These are phyloP conservation scores for Botrytis hyacinthi DNA, from an alignment of 2,329 filamentous ascomycete genomes.

Conservation along the genomic window DNA sequence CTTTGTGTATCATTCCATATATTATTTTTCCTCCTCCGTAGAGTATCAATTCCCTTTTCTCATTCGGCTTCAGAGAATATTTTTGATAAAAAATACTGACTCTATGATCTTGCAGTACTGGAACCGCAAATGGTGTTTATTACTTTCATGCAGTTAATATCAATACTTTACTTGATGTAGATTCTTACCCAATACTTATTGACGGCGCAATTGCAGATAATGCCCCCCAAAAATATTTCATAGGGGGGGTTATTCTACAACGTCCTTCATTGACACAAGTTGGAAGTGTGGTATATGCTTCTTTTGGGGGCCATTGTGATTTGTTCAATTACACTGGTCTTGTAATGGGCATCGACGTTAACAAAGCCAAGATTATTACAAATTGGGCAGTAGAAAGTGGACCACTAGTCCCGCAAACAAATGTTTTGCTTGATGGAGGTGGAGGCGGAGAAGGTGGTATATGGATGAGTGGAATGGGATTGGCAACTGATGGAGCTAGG, in stretches of 20 bases:
- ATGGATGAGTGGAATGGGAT: slow-evolving; percentile 41
- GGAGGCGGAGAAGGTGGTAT: slow-evolving; percentile 41
- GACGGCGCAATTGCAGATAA: slow-evolving; percentile 24
- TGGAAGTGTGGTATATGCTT: slow-evolving; percentile 21
- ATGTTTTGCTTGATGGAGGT: slow-evolving; percentile 35
- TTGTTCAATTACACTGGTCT: slow-evolving; percentile 33
- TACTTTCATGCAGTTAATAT: slow-evolving; percentile 29
- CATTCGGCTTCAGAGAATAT: accelerated
- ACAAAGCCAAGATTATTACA: slow-evolving; percentile 6
- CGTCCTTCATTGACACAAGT: slow-evolving; percentile 22
- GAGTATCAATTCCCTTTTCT: neutral
- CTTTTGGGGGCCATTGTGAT: slow-evolving; percentile 28
- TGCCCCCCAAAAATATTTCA: slow-evolving; percentile 24
- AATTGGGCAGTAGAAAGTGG: slow-evolving; percentile 44
- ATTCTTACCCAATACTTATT: slow-evolving; percentile 24
- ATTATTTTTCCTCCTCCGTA: neutral
- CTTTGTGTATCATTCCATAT: neutral
- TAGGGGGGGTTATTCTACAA: slow-evolving; percentile 25
- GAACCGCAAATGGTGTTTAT: slow-evolving; percentile 24
- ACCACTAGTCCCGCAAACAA: slow-evolving; percentile 33
- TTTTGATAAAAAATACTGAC: neutral
- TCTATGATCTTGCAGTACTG: neutral
- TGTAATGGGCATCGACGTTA: slow-evolving; percentile 49
- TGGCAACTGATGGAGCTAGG: slow-evolving; percentile 37
- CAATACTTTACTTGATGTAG: slow-evolving; percentile 21